These are phyloP conservation scores for Quercus suber DNA, from an alignment of 306 rosid genomes.

Conservation along the genomic window DNA sequence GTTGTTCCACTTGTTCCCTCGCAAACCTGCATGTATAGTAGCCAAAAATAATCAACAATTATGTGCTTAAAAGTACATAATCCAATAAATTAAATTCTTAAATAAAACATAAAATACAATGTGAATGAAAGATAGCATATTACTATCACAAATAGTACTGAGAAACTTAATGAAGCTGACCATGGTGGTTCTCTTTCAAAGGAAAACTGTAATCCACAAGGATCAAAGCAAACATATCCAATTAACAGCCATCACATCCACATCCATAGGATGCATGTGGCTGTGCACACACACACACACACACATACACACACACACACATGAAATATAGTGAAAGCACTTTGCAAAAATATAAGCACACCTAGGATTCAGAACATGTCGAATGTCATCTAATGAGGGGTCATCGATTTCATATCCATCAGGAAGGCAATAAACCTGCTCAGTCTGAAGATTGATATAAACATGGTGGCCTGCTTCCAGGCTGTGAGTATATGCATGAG, in stretches of 20 bases:
- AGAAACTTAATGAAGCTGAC: background rate
- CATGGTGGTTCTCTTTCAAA: background rate
- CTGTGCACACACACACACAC: background rate
- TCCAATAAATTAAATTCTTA: background rate
- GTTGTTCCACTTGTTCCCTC: constrained; percentile 71
- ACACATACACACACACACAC: background rate
- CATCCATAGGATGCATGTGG: background rate
- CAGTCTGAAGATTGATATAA: constrained; percentile 85
- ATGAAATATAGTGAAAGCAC: background rate
- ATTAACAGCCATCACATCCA: background rate
- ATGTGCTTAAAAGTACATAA: background rate
- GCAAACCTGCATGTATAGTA: constrained; percentile 53
- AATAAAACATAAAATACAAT: constrained; percentile 1
- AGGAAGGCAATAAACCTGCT: constrained; percentile 95
- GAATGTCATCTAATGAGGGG: constrained; percentile 94
- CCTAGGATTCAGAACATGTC: constrained; percentile 97
- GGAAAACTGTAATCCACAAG: background rate
- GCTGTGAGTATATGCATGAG: constrained; percentile 98
- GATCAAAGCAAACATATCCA: background rate
- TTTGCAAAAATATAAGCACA: constrained; percentile 26
- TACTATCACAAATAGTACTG: background rate
- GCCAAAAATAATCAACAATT: background rate
- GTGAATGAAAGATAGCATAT: background rate
- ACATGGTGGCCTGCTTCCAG: constrained; percentile 98
- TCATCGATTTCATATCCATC: constrained; percentile 97